These are phyloP conservation scores for Eucalyptus sp. DNA, from an alignment of 345 rosid species.

Conservation along the genomic window DNA sequence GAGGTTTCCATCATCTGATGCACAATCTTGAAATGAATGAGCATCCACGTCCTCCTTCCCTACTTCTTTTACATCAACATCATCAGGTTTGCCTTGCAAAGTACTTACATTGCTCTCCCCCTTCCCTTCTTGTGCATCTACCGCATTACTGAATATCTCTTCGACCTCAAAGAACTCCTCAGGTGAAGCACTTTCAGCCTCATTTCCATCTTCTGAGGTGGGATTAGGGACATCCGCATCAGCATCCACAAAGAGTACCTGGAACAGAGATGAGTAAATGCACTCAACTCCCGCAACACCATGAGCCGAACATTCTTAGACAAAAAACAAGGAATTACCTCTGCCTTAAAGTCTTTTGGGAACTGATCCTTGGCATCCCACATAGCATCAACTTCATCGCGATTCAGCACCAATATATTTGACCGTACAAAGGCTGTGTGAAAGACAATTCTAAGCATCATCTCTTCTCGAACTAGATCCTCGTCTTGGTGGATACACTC, in stretches of 20 bases:
- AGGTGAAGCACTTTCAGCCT: slow-evolving; percentile 59
- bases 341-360: slow-evolving; percentile 77
- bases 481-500: slow-evolving; percentile 87
- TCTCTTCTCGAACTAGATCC: slow-evolving; percentile 57
- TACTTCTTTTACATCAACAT: slow-evolving; percentile 35
- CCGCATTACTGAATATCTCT: slow-evolving; percentile 74
- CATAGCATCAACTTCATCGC: slow-evolving; percentile 73
- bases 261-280: slow-evolving; percentile 53
- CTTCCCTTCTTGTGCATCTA: slow-evolving; percentile 54
- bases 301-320: neutral
- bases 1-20: slow-evolving; percentile 53
- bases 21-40: slow-evolving; percentile 62
- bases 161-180: slow-evolving; percentile 98
- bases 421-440: slow-evolving; percentile 88
- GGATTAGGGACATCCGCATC: slow-evolving; percentile 54
- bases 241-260: slow-evolving; percentile 84
- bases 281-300: slow-evolving; percentile 56
- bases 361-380: slow-evolving; percentile 87
- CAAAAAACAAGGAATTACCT: slow-evolving; percentile 49
- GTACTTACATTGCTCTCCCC: slow-evolving; percentile 12
- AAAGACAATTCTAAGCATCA: slow-evolving; percentile 80
- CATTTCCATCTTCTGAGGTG: slow-evolving; percentile 53
- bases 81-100: neutral
- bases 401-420: slow-evolving; percentile 54
- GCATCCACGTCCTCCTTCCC: slow-evolving; percentile 62